Evolutionary conservation across 352 stramenopile species (phyloP).

Genomic region (Pythium vanterpoolii): DNA sequence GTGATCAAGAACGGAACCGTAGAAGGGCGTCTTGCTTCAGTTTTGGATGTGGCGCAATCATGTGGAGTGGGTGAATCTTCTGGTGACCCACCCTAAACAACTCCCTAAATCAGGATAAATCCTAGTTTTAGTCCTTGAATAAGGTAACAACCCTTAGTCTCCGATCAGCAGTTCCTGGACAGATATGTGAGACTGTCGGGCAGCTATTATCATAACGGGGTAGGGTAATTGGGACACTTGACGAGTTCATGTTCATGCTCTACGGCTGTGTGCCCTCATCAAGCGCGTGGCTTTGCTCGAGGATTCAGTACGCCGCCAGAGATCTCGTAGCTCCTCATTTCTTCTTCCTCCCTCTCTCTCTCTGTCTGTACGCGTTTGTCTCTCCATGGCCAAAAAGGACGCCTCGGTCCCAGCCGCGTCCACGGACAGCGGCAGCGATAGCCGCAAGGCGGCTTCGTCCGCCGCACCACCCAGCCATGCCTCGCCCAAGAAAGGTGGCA

Average conservation of each 20-base stretch:
- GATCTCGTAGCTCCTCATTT: not conserved
- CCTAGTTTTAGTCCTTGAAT: too few relatives aligned
- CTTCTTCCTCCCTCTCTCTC: not conserved
- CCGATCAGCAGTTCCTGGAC: too few relatives aligned
- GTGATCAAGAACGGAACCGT: not conserved
- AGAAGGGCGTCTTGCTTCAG: not conserved
- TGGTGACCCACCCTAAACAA: not conserved
- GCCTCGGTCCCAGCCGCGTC: not conserved
- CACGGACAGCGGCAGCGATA: constrained; percentile 2
- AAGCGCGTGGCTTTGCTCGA: constrained; percentile 14
- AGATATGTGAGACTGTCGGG: too few relatives aligned
- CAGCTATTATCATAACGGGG: too few relatives aligned
- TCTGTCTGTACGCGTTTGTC: not conserved
- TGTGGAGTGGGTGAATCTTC: too few relatives aligned
- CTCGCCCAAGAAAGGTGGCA: constrained; percentile 6
- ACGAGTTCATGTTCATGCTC: too few relatives aligned
- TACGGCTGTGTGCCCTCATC: not conserved
- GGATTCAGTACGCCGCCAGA: not conserved
- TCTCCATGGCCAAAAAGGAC: constrained; percentile 17
- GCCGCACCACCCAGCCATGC: not conserved
- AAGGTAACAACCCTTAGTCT: too few relatives aligned
- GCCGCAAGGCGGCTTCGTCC: not conserved
- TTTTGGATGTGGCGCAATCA: too few relatives aligned
- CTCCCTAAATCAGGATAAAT: too few relatives aligned
- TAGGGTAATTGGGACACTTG: not conserved